These are phyloP conservation scores for Thelephora ganbajun DNA, from an alignment of 768 basidiomycete species.

Conservation along the genomic window DNA sequence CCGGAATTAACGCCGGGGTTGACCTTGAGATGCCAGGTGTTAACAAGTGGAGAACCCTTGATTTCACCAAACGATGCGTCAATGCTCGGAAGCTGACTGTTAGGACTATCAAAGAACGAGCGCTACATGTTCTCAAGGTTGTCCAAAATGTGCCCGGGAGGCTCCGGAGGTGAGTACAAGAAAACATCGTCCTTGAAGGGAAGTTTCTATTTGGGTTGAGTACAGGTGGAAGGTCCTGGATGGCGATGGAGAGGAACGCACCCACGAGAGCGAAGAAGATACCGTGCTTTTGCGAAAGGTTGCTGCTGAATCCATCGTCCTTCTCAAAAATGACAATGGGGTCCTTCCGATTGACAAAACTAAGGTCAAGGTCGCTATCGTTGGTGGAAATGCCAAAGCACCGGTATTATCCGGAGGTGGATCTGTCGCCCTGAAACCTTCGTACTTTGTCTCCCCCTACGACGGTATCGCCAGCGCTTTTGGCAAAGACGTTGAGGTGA, in stretches of 20 bases:
- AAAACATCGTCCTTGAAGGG: neutral
- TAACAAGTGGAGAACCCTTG: conserved; percentile 65
- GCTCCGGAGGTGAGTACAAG: conserved; percentile 41
- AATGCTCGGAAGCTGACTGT: conserved; percentile 46
- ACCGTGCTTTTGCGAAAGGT: conserved; percentile 48
- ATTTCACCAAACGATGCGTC: conserved; percentile 47
- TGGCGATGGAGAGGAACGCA: conserved; percentile 55
- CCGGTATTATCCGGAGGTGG: conserved; percentile 54
- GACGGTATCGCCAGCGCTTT: conserved; percentile 59
- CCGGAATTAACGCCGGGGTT: conserved; percentile 58
- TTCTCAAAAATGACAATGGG: conserved; percentile 53
- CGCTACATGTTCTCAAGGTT: conserved; percentile 47
- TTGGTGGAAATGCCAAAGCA: conserved; percentile 62
- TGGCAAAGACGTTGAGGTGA: conserved; percentile 34
- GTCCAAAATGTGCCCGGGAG: conserved; percentile 55
- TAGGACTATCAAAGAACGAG: conserved; percentile 54
- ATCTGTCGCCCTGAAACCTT: conserved; percentile 57
- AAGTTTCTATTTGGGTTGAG: neutral
- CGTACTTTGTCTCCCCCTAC: conserved; percentile 66
- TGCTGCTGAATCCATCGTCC: conserved; percentile 59
- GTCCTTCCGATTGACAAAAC: conserved; percentile 36
- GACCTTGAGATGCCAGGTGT: conserved; percentile 72
- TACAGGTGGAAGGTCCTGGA: conserved; percentile 37
- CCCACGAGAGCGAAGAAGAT: conserved; percentile 46
- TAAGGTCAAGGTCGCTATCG: conserved; percentile 50